Conservation (phyloP, 192 early-diverging fungal species). For the Coemansia guatemalensis region DNA sequence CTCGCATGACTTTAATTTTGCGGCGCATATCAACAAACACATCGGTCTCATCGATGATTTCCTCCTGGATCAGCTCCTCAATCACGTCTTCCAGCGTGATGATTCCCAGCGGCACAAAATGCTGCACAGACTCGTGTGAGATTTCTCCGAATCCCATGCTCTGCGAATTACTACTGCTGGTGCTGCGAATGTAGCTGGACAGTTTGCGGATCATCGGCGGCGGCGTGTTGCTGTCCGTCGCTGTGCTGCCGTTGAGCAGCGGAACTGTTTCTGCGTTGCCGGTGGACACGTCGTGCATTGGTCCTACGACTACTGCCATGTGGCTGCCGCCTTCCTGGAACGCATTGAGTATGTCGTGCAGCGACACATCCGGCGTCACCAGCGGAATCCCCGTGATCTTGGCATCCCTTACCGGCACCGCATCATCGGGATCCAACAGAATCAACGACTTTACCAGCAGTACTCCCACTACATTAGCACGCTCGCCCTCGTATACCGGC, state of each 20-base stretch:
- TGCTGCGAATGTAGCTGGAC: constrained; percentile 40
- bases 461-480: constrained; percentile 71
- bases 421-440: constrained; percentile 70
- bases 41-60: constrained; percentile 79
- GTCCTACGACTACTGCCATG: constrained; percentile 66
- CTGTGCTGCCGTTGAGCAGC: constrained; percentile 6
- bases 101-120: constrained; percentile 60
- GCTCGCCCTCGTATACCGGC: constrained; percentile 65
- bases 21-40: constrained; percentile 55
- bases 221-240: background rate
- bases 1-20: constrained; percentile 45
- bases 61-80: constrained; percentile 77
- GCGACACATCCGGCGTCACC: constrained; percentile 45
- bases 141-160: constrained; percentile 25
- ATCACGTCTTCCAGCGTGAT: constrained; percentile 80
- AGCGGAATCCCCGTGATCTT: constrained; percentile 49
- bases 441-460: constrained; percentile 73
- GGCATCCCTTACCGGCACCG: constrained; percentile 62
- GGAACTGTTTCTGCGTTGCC: constrained; percentile 29
- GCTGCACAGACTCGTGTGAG: constrained; percentile 33
- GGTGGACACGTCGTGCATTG: too few relatives aligned
- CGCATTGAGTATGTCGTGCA: constrained; percentile 76
- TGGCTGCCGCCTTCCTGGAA: constrained; percentile 83
- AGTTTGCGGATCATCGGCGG: constrained; percentile 29
- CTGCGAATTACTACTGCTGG: constrained; percentile 2